phyloP scores from a whole-genome alignment of 257 asterid species.

The Gentiana straminea region DNA sequence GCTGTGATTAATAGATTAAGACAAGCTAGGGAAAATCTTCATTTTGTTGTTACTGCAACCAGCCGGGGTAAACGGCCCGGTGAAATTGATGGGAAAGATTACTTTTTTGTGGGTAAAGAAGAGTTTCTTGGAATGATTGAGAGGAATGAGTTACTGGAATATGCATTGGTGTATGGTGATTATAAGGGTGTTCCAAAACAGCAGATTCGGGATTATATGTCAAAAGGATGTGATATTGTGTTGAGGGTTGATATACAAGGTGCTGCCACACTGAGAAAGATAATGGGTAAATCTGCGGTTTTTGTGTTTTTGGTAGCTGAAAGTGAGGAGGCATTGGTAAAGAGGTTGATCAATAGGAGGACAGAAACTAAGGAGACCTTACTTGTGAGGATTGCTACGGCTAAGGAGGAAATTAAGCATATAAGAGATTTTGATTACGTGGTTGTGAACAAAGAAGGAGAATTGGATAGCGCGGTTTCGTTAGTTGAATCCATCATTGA shows the following conservation, averaged over 20 bases:
- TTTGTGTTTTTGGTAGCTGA: constrained; percentile 81
- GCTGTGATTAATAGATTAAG: constrained; percentile 68
- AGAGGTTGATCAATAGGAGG: constrained; percentile 76
- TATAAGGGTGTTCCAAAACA: constrained; percentile 78
- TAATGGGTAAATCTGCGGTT: constrained; percentile 51
- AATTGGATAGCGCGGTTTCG: constrained; percentile 63
- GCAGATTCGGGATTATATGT: constrained; percentile 78
- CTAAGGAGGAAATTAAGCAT: constrained; percentile 81
- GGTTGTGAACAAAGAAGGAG: constrained; percentile 83
- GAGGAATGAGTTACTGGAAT: constrained; percentile 69
- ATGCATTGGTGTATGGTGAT: constrained; percentile 91
- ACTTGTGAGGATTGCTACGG: constrained; percentile 74
- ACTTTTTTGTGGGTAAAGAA: constrained; percentile 59
- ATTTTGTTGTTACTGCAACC: constrained; percentile 88
- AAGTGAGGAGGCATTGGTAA: constrained; percentile 92
- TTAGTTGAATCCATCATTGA: constrained; percentile 73
- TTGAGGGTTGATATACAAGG: constrained; percentile 94
- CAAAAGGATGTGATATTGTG: constrained; percentile 72
- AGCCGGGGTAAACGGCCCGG: constrained; percentile 58
- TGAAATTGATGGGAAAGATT: constrained; percentile 77
- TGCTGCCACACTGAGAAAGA: constrained; percentile 58
- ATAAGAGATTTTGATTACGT: constrained; percentile 79
- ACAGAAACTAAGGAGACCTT: constrained; percentile 66
- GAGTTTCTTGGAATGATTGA: constrained; percentile 69
- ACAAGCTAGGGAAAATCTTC: constrained; percentile 61